Evolutionary conservation across 225 moss, liverwort and hornwort species (phyloP).

Genomic region (Pseudoscleropodium purum): DNA sequence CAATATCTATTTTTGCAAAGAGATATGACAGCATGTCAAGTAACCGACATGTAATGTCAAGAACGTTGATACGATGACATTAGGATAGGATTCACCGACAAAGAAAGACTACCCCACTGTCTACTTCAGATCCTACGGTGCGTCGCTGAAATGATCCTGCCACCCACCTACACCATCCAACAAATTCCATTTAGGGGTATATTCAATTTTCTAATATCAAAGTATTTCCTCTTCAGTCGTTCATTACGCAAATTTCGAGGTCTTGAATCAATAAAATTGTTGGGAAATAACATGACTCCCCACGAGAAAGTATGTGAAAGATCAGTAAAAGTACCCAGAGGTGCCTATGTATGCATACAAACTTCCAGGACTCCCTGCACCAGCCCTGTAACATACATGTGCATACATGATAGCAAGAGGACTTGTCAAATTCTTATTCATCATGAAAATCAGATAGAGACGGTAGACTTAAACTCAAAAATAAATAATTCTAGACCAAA

Average conservation of each 20-base stretch:
- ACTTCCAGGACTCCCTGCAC: conserved; percentile 69
- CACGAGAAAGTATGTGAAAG: not conserved
- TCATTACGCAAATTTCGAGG: not conserved
- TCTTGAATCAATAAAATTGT: not conserved
- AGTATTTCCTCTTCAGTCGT: not conserved
- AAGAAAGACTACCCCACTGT: conserved; percentile 11
- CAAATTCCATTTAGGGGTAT: not conserved
- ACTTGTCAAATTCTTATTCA: not conserved
- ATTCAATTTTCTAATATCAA: not conserved
- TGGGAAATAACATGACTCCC: not conserved
- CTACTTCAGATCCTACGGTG: not conserved
- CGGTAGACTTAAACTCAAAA: not conserved
- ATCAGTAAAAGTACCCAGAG: conserved; percentile 48
- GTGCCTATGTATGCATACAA: conserved; percentile 91
- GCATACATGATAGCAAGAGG: not conserved
- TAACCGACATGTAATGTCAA: not conserved
- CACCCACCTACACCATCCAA: conserved; percentile 62
- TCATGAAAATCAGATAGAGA: not conserved
- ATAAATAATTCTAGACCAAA: not conserved
- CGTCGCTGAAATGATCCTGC: conserved; percentile 62
- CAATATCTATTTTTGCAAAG: not conserved
- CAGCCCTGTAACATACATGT: conserved; percentile 46
- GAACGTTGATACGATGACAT: not conserved
- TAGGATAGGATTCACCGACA: not conserved
- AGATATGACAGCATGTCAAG: not conserved